These are phyloP conservation scores for Pholiota microspora DNA, from an alignment of 768 basidiomycete genomes.

Conservation along the genomic window DNA sequence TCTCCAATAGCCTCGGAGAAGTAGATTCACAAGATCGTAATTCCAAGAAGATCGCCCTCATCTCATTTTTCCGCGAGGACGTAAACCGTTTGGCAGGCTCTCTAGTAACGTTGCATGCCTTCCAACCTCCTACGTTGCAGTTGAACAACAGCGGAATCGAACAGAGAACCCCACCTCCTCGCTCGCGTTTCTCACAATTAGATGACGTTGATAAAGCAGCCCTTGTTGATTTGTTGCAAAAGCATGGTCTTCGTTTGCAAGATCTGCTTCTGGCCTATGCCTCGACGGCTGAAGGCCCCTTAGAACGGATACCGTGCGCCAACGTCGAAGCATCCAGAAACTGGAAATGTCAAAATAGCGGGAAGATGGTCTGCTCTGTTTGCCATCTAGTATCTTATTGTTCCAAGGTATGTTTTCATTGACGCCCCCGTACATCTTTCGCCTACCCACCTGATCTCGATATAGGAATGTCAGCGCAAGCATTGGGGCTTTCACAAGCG, in stretches of 20 bases:
- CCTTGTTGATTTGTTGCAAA: background rate
- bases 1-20: too few species aligned
- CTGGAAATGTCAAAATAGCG: conserved; percentile 26
- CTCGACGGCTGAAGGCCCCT: background rate
- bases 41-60: too few species aligned
- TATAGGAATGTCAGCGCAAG: conserved; percentile 39
- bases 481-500: conserved; percentile 40
- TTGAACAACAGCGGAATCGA: too few species aligned
- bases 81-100: too few species aligned
- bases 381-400: conserved; percentile 45
- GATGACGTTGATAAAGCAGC: too few species aligned
- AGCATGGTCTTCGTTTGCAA: background rate
- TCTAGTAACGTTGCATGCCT: too few species aligned
- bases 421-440: too few species aligned
- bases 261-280: background rate
- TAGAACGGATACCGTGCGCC: conserved; percentile 32
- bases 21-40: too few species aligned
- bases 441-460: background rate
- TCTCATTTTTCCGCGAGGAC: too few species aligned
- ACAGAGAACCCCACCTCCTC: too few species aligned
- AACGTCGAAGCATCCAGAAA: conserved; percentile 25
- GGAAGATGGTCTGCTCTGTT: conserved; percentile 23
- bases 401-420: conserved; percentile 27
- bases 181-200: too few species aligned
- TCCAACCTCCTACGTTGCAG: too few species aligned